Percentiles rank a stretch among this genome's conserved stretches.
These are phyloP conservation scores for Backusella mclennaniae DNA, from an alignment of 192 early-diverging fungal species.

Conservation along the genomic window DNA sequence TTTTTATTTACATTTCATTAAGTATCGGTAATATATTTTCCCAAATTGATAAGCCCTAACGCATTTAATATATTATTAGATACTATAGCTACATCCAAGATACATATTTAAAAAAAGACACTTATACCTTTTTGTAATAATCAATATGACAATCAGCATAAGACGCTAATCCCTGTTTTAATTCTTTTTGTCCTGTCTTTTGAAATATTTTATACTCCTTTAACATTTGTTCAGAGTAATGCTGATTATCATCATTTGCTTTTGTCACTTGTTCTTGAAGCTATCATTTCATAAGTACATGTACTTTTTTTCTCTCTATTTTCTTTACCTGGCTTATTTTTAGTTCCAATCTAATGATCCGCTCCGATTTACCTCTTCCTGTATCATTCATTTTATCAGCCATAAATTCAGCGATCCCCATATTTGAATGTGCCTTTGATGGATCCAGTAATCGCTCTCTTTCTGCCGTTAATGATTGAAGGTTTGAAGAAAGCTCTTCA, in stretches of 20 bases:
- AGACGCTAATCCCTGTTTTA: slow-evolving; percentile 72
- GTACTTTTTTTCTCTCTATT: slow-evolving; percentile 44
- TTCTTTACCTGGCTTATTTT: slow-evolving; percentile 67
- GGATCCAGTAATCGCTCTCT: slow-evolving; percentile 61
- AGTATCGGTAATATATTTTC: slow-evolving; percentile 5
- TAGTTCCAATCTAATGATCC: slow-evolving; percentile 71
- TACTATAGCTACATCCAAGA: too few relatives aligned
- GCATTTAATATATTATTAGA: too few relatives aligned
- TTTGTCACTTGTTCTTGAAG: slow-evolving; percentile 74
- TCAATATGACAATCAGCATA: slow-evolving; percentile 77
- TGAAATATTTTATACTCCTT: slow-evolving; percentile 86
- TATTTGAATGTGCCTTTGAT: slow-evolving; percentile 19
- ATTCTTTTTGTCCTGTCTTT: slow-evolving; percentile 71
- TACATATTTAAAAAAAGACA: neutral
- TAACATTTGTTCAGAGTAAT: slow-evolving; percentile 70
- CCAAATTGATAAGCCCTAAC: slow-evolving; percentile 45
- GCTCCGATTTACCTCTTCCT: slow-evolving; percentile 78
- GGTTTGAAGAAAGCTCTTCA: slow-evolving; percentile 79
- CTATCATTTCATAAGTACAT: slow-evolving; percentile 40
- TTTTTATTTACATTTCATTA: slow-evolving; percentile 2
- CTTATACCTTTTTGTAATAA: slow-evolving; percentile 71
- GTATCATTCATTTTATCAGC: slow-evolving; percentile 86
- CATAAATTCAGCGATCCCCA: slow-evolving; percentile 70
- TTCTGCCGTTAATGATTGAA: slow-evolving; percentile 66
- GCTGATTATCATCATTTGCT: slow-evolving; percentile 61